These are phyloP conservation scores for Bipolaris zeicola DNA, from an alignment of 2,329 filamentous ascomycete species.

Conservation along the genomic window DNA sequence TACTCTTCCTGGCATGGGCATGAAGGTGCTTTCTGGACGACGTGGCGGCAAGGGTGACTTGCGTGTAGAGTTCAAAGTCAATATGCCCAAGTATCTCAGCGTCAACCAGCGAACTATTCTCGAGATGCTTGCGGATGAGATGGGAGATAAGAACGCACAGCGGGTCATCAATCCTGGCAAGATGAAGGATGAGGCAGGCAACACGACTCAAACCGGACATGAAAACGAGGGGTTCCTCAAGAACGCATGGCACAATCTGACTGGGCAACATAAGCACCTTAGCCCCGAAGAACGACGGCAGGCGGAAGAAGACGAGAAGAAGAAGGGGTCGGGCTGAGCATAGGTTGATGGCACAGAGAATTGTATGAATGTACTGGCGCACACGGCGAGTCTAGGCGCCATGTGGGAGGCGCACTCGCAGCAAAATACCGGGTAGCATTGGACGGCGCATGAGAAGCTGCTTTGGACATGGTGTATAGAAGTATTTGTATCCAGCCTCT, in stretches of 20 bases:
- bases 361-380: constrained; percentile 19
- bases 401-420: constrained; percentile 13
- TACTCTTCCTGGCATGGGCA: constrained; percentile 87
- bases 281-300: constrained; percentile 41
- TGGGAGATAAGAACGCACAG: constrained; percentile 90
- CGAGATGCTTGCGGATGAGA: constrained; percentile 95
- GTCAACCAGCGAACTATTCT: constrained; percentile 90
- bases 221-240: constrained; percentile 90
- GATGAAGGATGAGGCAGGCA: constrained; percentile 44
- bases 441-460: constrained; percentile 28
- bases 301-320: constrained; percentile 36
- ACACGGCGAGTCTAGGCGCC: constrained; percentile 15
- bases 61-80: constrained; percentile 90
- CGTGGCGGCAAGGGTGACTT: constrained; percentile 78
- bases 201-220: constrained; percentile 51
- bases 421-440: constrained; percentile 36
- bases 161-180: constrained; percentile 82
- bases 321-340: constrained; percentile 46
- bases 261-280: constrained; percentile 65
- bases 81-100: constrained; percentile 92
- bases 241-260: constrained; percentile 89
- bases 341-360: constrained; percentile 1
- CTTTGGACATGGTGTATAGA: constrained; percentile 27
- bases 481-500: constrained; percentile 34
- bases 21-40: constrained; percentile 72